A percentile compares a stretch with the other conserved stretches of the same genome.
Evolutionary conservation across 805 yeast genomes (phyloP).

Genomic region (Hanseniaspora thailandica): DNA sequence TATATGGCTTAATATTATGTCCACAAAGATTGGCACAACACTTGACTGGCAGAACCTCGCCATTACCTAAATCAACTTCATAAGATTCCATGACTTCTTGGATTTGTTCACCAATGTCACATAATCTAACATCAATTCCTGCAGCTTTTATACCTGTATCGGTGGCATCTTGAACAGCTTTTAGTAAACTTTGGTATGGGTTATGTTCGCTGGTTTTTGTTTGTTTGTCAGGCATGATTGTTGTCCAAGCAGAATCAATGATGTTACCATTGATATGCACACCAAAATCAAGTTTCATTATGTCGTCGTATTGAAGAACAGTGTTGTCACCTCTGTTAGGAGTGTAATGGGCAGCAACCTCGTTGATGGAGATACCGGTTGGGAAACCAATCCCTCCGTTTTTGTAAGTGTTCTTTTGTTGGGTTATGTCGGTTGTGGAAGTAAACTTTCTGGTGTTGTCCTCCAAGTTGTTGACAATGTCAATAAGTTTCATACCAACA

Average conservation of each 20-base stretch:
- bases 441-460: conserved; percentile 66
- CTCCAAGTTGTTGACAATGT: conserved; percentile 82
- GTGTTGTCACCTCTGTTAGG: conserved; percentile 91
- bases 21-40: conserved; percentile 89
- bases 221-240: conserved; percentile 41
- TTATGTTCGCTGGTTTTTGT: conserved; percentile 34
- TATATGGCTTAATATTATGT: conserved; percentile 74
- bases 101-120: conserved; percentile 90
- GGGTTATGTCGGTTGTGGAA: conserved; percentile 46
- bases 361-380: conserved; percentile 87
- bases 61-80: conserved; percentile 73
- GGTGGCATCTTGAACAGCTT: conserved; percentile 87
- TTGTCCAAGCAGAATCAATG: conserved; percentile 89
- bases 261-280: conserved; percentile 92
- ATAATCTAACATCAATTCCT: conserved; percentile 88
- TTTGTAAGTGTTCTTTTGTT: conserved; percentile 31
- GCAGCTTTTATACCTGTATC: conserved; percentile 85
- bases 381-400: conserved; percentile 93
- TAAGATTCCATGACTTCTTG: conserved; percentile 97
- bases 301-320: conserved; percentile 73
- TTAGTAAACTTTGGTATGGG: conserved; percentile 64
- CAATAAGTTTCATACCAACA: conserved; percentile 88
- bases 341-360: conserved; percentile 95
- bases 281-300: conserved; percentile 93
- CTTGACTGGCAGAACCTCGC: conserved; percentile 72